Evolutionary conservation across 2,329 filamentous ascomycete genomes (phyloP), one percentile per base, ranked within the genome.

Genomic region (Fusarium graminum): DNA sequence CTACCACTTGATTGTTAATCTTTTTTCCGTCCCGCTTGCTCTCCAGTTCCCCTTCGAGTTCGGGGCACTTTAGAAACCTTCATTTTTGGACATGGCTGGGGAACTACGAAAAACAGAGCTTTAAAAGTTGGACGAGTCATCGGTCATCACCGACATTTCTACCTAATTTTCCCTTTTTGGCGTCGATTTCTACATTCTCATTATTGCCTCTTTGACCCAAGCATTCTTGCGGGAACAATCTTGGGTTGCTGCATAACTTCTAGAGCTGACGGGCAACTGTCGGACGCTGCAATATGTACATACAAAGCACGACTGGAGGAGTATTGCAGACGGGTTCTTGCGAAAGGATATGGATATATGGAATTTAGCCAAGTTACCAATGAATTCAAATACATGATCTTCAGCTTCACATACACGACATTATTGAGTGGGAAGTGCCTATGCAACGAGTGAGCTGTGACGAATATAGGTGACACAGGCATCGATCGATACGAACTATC

Each of bases 181-280:
- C 55, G 59, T 63, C 64, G 64, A 46, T 67, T 57, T 54, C 45
- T 43, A 43, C 43, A 32, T 44, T 52, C 47, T 52, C 7, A 17
- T 39, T 43, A 42, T 61, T 43, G 30, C 41, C 39, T 62, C 38
- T 56, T 19, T 29, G 42, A 42, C 26, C 43, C 38, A 26, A 16
- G 34, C 16, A 11, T 58, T 63, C 49, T 60, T 52, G 36, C 49
- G 59, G 54, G 59, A 41, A 38, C 47, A 25, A 25, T 28, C 36
- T 29, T 50, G 45, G 57, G 54, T 57, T 67, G 36, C 54, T 62
- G 58, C 66, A 52, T 65, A 54, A 53, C 63, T 59, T 71, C 41
- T 72, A 66, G 63, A 72, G 68, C 63, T 69, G 57, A 34, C 58
- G 54, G 56, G 65, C 59, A 39, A 60, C 51, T 60, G 60, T 56